Percentiles rank a stretch among this genome's conserved stretches.
Evolutionary conservation across 345 rosid species (phyloP).

Genomic region (Heritiera fomes): DNA sequence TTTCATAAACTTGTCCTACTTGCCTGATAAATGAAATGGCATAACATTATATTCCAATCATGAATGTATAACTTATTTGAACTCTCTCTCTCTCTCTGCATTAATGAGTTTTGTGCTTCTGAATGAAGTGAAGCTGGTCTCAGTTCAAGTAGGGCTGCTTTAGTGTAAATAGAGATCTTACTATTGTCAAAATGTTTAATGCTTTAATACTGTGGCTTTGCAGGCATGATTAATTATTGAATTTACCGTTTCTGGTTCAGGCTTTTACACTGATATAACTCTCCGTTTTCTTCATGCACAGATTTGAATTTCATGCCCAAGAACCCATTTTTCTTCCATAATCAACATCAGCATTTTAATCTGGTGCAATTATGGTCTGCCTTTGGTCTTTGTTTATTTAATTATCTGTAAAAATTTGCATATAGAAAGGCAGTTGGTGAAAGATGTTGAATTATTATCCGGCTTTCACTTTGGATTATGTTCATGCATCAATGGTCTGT

Average conservation of each 20-base stretch:
- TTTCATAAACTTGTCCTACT: not conserved
- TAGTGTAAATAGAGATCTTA: not conserved
- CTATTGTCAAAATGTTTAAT: not conserved
- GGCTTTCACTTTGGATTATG: not conserved
- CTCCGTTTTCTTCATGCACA: not conserved
- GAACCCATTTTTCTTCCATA: not conserved
- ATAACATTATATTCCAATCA: not conserved
- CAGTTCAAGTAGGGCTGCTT: not conserved
- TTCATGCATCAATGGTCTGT: not conserved
- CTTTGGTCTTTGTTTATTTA: not conserved
- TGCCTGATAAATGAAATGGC: not conserved
- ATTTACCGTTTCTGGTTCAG: not conserved
- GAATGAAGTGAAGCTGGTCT: not conserved
- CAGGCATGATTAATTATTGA: not conserved
- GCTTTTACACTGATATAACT: not conserved
- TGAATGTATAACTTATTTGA: not conserved
- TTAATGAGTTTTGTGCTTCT: not conserved
- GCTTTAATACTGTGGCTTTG: not conserved
- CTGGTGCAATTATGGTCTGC: not conserved
- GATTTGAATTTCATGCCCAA: not conserved
- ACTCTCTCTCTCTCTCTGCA: not conserved
- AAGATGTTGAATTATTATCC: not conserved
- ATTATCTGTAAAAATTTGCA: not conserved
- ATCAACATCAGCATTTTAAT: not conserved
- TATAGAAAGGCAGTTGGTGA: not conserved